These are phyloP conservation scores for Pyropia yezoensis DNA, from an alignment of 23 red algal species.

Conservation along the genomic window DNA sequence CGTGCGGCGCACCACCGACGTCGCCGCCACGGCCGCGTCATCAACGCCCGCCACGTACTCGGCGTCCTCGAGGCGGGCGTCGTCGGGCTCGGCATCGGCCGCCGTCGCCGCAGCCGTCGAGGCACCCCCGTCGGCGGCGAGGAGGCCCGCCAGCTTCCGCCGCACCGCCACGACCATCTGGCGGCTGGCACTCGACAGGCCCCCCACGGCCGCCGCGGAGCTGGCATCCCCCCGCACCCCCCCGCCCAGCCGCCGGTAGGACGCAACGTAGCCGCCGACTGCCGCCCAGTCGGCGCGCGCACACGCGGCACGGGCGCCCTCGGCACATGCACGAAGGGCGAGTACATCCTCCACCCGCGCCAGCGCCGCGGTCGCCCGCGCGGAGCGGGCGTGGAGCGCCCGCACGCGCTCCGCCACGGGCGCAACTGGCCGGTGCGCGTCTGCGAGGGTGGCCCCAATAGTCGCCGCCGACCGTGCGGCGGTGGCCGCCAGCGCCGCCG, in stretches of 20 bases:
- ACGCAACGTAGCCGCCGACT: constrained; percentile 25
- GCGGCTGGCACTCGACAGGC: constrained; percentile 23
- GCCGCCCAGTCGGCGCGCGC: constrained; percentile 27
- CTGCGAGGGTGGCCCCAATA: too few species aligned
- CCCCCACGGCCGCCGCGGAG: constrained; percentile 27
- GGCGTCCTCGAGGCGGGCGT: not conserved
- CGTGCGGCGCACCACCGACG: too few species aligned
- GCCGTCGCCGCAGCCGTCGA: not conserved
- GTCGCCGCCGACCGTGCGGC: too few species aligned
- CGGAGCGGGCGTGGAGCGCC: constrained; percentile 17
- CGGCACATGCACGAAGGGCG: constrained; percentile 41
- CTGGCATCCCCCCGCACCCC: constrained; percentile 34
- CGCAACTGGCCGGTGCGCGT: too few species aligned
- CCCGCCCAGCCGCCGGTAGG: constrained; percentile 26
- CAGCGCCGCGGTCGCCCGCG: constrained; percentile 19
- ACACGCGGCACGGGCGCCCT: constrained; percentile 40
- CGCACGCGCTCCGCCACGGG: constrained; percentile 34
- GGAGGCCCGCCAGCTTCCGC: not conserved
- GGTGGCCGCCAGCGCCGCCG: too few species aligned
- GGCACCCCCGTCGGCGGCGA: not conserved
- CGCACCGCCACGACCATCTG: constrained; percentile 35
- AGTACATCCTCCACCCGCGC: constrained; percentile 61
- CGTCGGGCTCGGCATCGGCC: not conserved
- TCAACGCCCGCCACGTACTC: constrained; percentile 12
- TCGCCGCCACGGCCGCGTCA: constrained; percentile 7